Evolutionary conservation across 1,284 basidiomycete species (phyloP), one percentile per base, ranked within the genome.

Genomic region (Trichosporon ovoides): DNA sequence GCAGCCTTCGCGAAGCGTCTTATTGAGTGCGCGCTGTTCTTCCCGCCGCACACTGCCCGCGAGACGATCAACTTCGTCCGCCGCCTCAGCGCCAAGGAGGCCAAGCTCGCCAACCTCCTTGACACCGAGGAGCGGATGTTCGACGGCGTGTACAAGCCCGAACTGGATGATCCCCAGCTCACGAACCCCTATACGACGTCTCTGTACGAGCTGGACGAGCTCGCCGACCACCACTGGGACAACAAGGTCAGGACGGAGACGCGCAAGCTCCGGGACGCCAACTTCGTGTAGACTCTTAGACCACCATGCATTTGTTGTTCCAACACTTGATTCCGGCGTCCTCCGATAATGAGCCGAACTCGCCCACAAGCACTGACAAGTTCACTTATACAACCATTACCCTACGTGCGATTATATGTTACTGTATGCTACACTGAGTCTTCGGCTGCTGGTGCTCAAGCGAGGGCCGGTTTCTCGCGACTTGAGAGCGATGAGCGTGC

Each of bases 1-100:
- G 90, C 91, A 19, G 90, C 94, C 2, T 98, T 98, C 74, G 83
- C 88, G 56, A 98, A 98, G 78, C 87, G 96, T 22, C 81, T 98
- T 38, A 80, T 92, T 28, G 84, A 83, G 50, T 86, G 86, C 24
- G 84, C 87, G 13, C 80, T 97, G 49, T 85, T 88, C 69, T 90
- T 91, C 84, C 84, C 94, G 0, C 81, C 89, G 1, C 69, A 76
- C 2, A 82, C 83, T 10, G 83, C 85, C 19, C 76, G 86, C 50
- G 85, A 86, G 43, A 80, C 87, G 16, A 75, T 98, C 33, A 82
- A 83, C 31, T 89, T 95, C 65, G 85, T 94, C 7, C 79, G 80
- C 40, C 80, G 80, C 52, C 79, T 98, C 61, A 77, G 95, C 53
- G 83, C 81, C 53, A 86, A 86, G 67, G 89, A 97, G 66, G 80